A percentile compares a stretch with the other conserved stretches of the same genome.
These are phyloP conservation scores for Ceratobasidium sp. DNA, from an alignment of 1,284 basidiomycete genomes.

Conservation along the genomic window DNA sequence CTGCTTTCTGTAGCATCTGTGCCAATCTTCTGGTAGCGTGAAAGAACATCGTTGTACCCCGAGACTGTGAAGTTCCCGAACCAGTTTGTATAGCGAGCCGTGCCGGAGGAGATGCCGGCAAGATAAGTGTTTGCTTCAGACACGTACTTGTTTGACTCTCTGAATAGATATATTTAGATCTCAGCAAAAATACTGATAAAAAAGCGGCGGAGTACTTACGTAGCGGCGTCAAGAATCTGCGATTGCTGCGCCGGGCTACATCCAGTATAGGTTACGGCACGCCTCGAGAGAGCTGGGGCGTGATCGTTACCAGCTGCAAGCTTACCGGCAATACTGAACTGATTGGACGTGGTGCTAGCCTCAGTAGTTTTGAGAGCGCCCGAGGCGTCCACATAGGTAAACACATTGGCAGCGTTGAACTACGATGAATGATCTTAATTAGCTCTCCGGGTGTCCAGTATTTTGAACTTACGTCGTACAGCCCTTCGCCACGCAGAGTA, in stretches of 20 bases:
- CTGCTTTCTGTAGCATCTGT: too few relatives aligned
- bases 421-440: not conserved
- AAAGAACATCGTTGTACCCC: too few relatives aligned
- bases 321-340: constrained; percentile 43
- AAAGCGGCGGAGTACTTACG: too few relatives aligned
- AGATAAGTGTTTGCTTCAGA: too few relatives aligned
- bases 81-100: too few relatives aligned
- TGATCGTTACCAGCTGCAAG: constrained; percentile 33
- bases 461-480: constrained; percentile 18
- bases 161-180: too few relatives aligned
- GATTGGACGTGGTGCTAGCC: constrained; percentile 30
- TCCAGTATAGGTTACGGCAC: constrained; percentile 30
- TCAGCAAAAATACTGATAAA: too few relatives aligned
- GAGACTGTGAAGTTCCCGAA: too few relatives aligned
- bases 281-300: constrained; percentile 2
- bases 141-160: too few relatives aligned
- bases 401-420: constrained; percentile 39
- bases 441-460: not conserved
- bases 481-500: constrained; percentile 39
- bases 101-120: too few relatives aligned
- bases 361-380: constrained; percentile 38
- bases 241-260: constrained; percentile 37
- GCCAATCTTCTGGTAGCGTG: too few relatives aligned
- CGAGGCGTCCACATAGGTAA: constrained; percentile 36
- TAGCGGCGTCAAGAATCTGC: not conserved